phyloP scores from a whole-genome alignment of 2,329 filamentous ascomycete species.

The Ascochyta lentis region DNA sequence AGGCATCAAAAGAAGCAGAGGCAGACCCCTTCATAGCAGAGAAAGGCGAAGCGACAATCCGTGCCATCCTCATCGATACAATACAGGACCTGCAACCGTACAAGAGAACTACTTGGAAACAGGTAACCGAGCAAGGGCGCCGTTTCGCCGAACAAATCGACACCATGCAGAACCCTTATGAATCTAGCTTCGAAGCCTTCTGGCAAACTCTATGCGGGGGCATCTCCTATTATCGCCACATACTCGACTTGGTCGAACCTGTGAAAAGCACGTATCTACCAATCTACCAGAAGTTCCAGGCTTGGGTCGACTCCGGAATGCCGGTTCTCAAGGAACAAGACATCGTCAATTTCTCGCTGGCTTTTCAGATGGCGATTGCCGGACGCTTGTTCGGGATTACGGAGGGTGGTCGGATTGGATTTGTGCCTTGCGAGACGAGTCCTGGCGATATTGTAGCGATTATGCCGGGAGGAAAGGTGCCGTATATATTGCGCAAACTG shows the following conservation, averaged over 20 bases:
- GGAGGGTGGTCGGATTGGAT: background rate
- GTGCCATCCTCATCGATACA: background rate
- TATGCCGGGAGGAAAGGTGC: slow-evolving; percentile 2
- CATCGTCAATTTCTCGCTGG: background rate
- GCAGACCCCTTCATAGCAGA: background rate
- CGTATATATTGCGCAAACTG: background rate
- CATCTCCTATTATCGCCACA: background rate
- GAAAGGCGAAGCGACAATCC: background rate
- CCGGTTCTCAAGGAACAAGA: background rate
- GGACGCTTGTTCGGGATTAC: background rate
- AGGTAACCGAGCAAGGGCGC: background rate
- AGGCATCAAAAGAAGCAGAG: background rate
- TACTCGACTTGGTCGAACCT: background rate
- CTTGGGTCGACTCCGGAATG: background rate
- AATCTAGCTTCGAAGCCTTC: background rate
- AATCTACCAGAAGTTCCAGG: background rate
- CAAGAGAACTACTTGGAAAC: background rate
- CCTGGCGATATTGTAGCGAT: background rate
- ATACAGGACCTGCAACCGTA: background rate
- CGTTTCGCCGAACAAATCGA: background rate
- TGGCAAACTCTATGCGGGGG: background rate
- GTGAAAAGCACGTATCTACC: background rate
- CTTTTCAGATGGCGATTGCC: background rate
- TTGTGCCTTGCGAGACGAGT: background rate
- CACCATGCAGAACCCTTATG: background rate